phyloP scores from a whole-genome alignment of 352 stramenopile species.

The Lagenidium giganteum region DNA sequence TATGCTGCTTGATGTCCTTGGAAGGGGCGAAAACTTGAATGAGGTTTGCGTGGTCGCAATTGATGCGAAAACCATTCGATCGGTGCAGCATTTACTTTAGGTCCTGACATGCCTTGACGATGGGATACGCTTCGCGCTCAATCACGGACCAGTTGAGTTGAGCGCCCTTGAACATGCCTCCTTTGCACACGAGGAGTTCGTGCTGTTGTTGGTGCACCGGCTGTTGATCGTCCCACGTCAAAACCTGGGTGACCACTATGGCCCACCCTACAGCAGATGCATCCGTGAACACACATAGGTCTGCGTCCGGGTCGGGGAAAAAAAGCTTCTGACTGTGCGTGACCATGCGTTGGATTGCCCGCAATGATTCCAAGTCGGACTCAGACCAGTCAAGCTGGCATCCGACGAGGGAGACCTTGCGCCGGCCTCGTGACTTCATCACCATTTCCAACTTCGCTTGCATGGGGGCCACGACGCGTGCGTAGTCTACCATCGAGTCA shows the following conservation, averaged over 20 bases:
- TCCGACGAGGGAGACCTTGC: too few species aligned
- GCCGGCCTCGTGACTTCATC: too few species aligned
- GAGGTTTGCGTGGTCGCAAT: conserved; percentile 22
- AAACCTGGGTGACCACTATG: conserved; percentile 13
- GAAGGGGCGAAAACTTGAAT: conserved; percentile 16
- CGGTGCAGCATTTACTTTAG: conserved; percentile 13
- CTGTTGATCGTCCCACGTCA: conserved; percentile 6
- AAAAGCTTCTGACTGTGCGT: too few species aligned
- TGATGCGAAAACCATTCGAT: conserved; percentile 12
- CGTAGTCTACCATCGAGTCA: too few species aligned
- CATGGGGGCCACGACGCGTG: too few species aligned
- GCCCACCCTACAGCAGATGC: conserved; percentile 5
- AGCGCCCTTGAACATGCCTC: conserved; percentile 10
- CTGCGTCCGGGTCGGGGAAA: too few species aligned
- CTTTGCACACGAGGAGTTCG: conserved; percentile 15
- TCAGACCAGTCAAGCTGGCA: too few species aligned
- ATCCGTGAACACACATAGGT: conserved; percentile 10
- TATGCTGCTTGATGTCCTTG: conserved; percentile 20
- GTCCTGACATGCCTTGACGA: not conserved
- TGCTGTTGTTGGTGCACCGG: conserved; percentile 13
- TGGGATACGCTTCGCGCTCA: conserved; percentile 19
- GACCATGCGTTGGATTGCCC: too few species aligned
- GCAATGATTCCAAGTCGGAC: too few species aligned
- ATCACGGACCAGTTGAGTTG: conserved; percentile 12
- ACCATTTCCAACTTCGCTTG: too few species aligned